Conservation (phyloP, 2,329 filamentous ascomycete species). For the Botrytis fragariae region DNA sequence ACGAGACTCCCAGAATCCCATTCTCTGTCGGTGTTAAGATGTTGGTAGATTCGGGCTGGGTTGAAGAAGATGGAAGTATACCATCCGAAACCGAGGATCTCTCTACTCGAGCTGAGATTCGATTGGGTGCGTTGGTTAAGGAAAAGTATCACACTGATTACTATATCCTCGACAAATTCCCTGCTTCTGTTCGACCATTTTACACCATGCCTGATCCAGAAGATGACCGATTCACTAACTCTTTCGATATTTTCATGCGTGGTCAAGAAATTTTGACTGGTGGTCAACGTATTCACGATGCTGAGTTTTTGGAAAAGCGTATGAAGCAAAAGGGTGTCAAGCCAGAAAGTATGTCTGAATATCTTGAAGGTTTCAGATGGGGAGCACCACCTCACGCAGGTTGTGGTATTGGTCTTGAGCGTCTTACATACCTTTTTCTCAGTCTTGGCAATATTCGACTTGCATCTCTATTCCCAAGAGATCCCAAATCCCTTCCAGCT, state of each 20-base stretch:
- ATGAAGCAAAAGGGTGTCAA: constrained; percentile 75
- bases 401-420: constrained; percentile 85
- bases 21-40: constrained; percentile 79
- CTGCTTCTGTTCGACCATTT: constrained; percentile 78
- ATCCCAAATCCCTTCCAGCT: constrained; percentile 80
- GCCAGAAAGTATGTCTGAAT: constrained; percentile 83
- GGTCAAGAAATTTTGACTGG: constrained; percentile 92
- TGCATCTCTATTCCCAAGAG: constrained; percentile 81
- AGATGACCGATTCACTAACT: constrained; percentile 75
- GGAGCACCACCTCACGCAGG: constrained; percentile 87
- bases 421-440: constrained; percentile 81
- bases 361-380: constrained; percentile 83
- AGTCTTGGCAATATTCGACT: constrained; percentile 87
- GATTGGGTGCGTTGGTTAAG: constrained; percentile 78
- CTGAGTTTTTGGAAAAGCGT: constrained; percentile 68
- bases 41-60: constrained; percentile 74
- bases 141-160: constrained; percentile 87
- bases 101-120: constrained; percentile 81
- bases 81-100: constrained; percentile 75
- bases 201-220: constrained; percentile 83
- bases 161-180: constrained; percentile 94
- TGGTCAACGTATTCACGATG: constrained; percentile 88
- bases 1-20: constrained; percentile 76
- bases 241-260: constrained; percentile 91
- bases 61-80: constrained; percentile 70